Conservation (phyloP, 306 rosid species). For the Cucurbita pepo region DNA sequence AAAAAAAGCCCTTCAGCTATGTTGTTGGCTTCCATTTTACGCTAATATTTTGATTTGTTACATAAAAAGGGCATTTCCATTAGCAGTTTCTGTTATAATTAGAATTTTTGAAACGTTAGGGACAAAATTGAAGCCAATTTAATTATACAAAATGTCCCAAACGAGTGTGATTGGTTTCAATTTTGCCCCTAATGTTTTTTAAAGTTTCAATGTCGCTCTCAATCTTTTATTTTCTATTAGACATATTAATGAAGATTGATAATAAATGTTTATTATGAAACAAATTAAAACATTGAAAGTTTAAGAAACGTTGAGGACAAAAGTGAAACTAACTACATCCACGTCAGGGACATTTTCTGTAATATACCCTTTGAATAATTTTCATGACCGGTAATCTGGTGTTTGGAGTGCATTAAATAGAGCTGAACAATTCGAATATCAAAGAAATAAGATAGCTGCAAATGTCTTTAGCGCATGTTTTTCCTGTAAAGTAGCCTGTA, state of each 20-base stretch:
- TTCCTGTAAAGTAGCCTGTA: not conserved
- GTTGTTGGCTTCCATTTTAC: not conserved
- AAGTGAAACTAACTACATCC: not conserved
- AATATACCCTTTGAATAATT: not conserved
- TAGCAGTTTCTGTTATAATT: not conserved
- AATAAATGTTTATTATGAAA: not conserved
- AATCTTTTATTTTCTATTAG: not conserved
- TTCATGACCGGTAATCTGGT: not conserved
- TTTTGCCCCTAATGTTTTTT: not conserved
- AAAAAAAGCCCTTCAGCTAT: not conserved
- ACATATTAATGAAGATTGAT: not conserved
- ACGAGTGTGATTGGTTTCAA: not conserved
- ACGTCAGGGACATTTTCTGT: not conserved
- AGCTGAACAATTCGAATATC: not conserved
- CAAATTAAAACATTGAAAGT: not conserved
- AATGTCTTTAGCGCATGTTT: not conserved
- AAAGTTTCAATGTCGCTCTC: not conserved
- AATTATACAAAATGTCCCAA: not conserved
- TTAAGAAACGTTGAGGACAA: not conserved
- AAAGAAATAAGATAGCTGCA: not conserved
- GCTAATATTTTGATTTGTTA: not conserved
- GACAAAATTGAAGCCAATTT: not conserved
- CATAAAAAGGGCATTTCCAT: not conserved
- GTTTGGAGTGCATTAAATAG: not conserved
- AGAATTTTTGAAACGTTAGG: not conserved